Evolutionary conservation across 345 rosid genomes (phyloP).

Genomic region (Luvunga scandens): DNA sequence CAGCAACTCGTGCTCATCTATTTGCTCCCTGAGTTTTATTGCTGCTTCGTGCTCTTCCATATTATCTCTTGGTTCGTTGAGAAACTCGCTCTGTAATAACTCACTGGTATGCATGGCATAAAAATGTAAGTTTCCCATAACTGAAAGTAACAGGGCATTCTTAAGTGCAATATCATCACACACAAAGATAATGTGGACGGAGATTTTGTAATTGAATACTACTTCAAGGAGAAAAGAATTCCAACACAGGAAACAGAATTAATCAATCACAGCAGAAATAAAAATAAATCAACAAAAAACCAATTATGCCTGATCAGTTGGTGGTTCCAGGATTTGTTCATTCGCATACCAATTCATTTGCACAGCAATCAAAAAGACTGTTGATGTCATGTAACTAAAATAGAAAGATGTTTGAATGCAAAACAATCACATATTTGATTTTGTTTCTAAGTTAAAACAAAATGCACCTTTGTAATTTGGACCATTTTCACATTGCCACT

Average conservation of each 20-base stretch:
- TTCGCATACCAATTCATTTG: background rate
- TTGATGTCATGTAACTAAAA: background rate
- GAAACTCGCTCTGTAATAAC: conserved; percentile 75
- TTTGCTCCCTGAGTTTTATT: conserved; percentile 63
- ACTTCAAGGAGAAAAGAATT: background rate
- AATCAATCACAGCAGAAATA: background rate
- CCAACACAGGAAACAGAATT: background rate
- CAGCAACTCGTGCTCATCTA: conserved; percentile 81
- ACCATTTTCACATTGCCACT: background rate
- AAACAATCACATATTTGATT: background rate
- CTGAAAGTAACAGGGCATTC: background rate
- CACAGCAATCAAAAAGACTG: background rate
- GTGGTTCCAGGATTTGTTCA: background rate
- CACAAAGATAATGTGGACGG: background rate
- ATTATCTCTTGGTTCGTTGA: conserved; percentile 67
- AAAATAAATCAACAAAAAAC: background rate
- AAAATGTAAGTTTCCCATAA: background rate
- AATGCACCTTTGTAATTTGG: background rate
- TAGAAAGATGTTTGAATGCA: background rate
- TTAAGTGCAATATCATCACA: background rate
- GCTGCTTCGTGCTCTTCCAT: conserved; percentile 91
- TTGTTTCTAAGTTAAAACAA: background rate
- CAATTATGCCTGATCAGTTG: background rate
- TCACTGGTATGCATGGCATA: conserved; percentile 50
- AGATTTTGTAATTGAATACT: background rate